Evolutionary conservation across 179 eudicot genomes (phyloP).

Genomic region (Patellifolia procumbens): DNA sequence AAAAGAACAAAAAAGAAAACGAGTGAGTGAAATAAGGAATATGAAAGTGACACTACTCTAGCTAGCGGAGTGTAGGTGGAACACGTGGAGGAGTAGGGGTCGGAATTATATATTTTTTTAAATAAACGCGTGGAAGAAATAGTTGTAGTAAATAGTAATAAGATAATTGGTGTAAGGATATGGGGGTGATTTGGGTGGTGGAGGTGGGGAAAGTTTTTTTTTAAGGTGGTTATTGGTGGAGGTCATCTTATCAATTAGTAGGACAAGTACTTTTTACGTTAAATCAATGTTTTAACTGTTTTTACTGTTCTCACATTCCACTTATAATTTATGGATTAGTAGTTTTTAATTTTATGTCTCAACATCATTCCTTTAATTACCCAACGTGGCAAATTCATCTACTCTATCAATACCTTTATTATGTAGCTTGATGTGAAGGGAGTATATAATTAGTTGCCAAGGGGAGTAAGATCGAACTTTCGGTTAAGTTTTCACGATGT

Average conservation of each 20-base stretch:
- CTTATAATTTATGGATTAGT: not conserved
- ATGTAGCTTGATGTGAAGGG: too few relatives aligned
- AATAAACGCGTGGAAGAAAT: conserved; percentile 1
- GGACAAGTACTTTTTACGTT: not conserved
- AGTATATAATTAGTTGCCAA: too few relatives aligned
- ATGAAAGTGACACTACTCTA: not conserved
- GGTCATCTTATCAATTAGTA: not conserved
- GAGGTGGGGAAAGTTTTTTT: not conserved
- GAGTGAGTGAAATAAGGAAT: not conserved
- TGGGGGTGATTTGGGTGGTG: not conserved
- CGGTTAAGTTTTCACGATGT: too few relatives aligned
- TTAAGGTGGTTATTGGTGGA: conserved; percentile 3
- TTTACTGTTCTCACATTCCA: conserved; percentile 18
- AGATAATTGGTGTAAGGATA: too few relatives aligned
- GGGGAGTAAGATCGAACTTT: too few relatives aligned
- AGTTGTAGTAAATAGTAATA: too few relatives aligned
- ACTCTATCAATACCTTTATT: too few relatives aligned
- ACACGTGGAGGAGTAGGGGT: conserved; percentile 19
- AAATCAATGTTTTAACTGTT: not conserved
- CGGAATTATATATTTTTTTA: not conserved
- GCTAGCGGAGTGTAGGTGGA: not conserved
- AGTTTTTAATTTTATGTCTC: not conserved
- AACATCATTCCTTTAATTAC: not conserved
- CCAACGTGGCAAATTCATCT: conserved; percentile 16
- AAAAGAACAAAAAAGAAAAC: not conserved